phyloP scores from a whole-genome alignment of 768 basidiomycete species.

The Hydnum rufescens region DNA sequence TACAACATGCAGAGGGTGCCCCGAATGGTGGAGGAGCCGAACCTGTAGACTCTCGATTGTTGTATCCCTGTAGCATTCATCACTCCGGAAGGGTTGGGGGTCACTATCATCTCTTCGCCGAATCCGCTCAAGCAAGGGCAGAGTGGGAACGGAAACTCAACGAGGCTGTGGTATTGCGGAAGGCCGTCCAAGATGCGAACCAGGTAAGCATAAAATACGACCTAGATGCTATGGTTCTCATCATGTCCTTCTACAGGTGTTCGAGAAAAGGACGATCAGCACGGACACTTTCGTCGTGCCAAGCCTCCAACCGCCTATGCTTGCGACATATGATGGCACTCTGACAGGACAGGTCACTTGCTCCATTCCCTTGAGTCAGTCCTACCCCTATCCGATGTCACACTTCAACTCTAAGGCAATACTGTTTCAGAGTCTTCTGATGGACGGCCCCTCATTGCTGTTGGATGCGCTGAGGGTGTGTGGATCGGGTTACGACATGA shows the following conservation, averaged over 20 bases:
- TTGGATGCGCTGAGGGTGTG: conserved; percentile 89
- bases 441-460: conserved; percentile 68
- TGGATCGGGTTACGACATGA: conserved; percentile 90
- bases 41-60: conserved; percentile 40
- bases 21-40: conserved; percentile 12
- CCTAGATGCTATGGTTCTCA: not conserved
- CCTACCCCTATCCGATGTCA: not conserved
- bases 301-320: conserved; percentile 27
- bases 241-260: conserved; percentile 27
- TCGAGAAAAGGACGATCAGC: conserved; percentile 81
- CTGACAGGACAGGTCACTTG: conserved; percentile 77
- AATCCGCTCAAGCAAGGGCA: conserved; percentile 45
- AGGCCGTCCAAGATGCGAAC: conserved; percentile 78
- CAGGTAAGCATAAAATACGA: conserved; percentile 24
- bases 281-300: conserved; percentile 74
- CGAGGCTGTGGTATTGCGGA: conserved; percentile 69
- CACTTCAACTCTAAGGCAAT: not conserved
- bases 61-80: conserved; percentile 76
- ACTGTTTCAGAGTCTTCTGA: conserved; percentile 29
- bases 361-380: conserved; percentile 74
- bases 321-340: not conserved
- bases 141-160: conserved; percentile 87
- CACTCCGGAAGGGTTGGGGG: conserved; percentile 81
- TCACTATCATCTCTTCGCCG: conserved; percentile 71
- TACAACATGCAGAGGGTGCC: conserved; percentile 18